Evolutionary conservation across 176 grass and related monocot genomes (phyloP).

Genomic region (Carex kokanica): DNA sequence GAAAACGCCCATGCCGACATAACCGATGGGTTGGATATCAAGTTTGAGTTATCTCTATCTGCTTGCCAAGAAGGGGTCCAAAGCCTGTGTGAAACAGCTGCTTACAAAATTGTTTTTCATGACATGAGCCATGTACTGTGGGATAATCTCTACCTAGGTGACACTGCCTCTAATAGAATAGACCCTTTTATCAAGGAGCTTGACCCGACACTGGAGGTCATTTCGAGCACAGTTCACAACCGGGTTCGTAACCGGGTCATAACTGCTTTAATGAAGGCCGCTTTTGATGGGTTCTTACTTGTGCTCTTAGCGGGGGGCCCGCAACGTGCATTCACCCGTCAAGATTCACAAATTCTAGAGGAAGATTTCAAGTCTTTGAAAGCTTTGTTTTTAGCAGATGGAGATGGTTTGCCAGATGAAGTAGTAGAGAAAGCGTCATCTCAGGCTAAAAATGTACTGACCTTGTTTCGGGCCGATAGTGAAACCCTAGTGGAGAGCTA

Average conservation of each 20-base stretch:
- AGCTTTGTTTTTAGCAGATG: conserved; percentile 79
- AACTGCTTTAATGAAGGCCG: conserved; percentile 90
- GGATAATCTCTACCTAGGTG: conserved; percentile 75
- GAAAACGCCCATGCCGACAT: conserved; percentile 90
- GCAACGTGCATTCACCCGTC: conserved; percentile 58
- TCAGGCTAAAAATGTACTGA: conserved; percentile 87
- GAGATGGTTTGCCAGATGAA: conserved; percentile 91
- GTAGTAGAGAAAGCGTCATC: conserved; percentile 82
- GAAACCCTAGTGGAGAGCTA: conserved; percentile 70
- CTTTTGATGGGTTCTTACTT: conserved; percentile 86
- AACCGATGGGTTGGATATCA: conserved; percentile 78
- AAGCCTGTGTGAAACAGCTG: conserved; percentile 79
- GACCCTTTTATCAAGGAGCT: conserved; percentile 64
- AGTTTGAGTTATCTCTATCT: conserved; percentile 72
- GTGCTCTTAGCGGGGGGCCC: conserved; percentile 91
- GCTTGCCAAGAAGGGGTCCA: conserved; percentile 85
- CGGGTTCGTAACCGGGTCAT: conserved; percentile 79
- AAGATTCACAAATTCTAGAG: conserved; percentile 68
- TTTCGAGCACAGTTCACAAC: conserved; percentile 83
- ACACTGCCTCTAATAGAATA: conserved; percentile 60
- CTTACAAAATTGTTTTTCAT: conserved; percentile 83
- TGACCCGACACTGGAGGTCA: conserved; percentile 74
- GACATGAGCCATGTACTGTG: conserved; percentile 80
- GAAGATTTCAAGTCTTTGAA: conserved; percentile 77
- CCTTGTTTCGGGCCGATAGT: conserved; percentile 61